Evolutionary conservation across 1,284 basidiomycete species (phyloP).

Genomic region (Volvariella surrecta): DNA sequence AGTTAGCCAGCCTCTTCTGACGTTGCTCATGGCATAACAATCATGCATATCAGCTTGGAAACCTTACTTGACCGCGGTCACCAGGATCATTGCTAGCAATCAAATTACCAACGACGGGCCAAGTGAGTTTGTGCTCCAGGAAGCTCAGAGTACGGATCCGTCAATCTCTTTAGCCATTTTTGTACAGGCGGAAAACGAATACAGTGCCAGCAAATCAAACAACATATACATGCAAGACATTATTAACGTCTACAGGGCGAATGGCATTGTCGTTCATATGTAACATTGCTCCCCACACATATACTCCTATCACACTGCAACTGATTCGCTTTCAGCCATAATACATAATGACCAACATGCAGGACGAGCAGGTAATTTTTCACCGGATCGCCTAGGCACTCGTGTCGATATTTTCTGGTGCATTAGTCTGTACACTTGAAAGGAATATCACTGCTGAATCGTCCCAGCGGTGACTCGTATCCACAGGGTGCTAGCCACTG

Average conservation of each 20-base stretch:
- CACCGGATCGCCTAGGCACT: slow-evolving; percentile 32
- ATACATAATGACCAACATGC: slow-evolving; percentile 40
- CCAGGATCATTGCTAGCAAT: slow-evolving; percentile 38
- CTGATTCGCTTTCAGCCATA: slow-evolving; percentile 23
- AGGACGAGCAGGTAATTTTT: slow-evolving; percentile 35
- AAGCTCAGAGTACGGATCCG: not conserved
- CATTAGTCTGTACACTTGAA: slow-evolving; percentile 2
- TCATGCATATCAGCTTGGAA: slow-evolving; percentile 31
- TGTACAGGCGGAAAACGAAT: slow-evolving; percentile 55
- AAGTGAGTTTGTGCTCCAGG: slow-evolving; percentile 19
- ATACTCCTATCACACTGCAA: not conserved
- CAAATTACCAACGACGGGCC: slow-evolving; percentile 46
- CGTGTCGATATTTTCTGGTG: slow-evolving; percentile 42
- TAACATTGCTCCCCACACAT: slow-evolving; percentile 7
- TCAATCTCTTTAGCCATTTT: slow-evolving; percentile 32
- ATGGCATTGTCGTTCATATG: slow-evolving; percentile 41
- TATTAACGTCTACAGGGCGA: slow-evolving; percentile 34
- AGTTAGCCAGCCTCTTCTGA: slow-evolving; percentile 15
- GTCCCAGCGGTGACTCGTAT: slow-evolving; percentile 36
- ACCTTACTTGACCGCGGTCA: slow-evolving; percentile 43
- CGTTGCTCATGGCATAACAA: not conserved
- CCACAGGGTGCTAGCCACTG: slow-evolving; percentile 36
- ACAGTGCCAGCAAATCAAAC: slow-evolving; percentile 29
- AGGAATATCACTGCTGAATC: not conserved
- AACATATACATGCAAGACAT: slow-evolving; percentile 43